phyloP scores from a whole-genome alignment of 805 yeast species.

The Clavispora fructus region DNA sequence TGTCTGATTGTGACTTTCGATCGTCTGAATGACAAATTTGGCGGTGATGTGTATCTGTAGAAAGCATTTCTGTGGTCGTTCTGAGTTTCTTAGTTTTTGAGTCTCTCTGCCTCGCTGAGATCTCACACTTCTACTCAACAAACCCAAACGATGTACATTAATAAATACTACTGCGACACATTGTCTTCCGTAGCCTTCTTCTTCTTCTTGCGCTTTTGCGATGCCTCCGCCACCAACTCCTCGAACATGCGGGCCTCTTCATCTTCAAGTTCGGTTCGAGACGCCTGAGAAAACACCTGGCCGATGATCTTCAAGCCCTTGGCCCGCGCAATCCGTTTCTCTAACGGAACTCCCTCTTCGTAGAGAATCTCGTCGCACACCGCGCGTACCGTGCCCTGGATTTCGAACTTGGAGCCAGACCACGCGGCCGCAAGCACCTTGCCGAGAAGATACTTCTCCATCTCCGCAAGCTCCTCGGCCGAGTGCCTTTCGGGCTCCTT shows the following conservation, averaged over 20 bases:
- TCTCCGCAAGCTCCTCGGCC: slow-evolving; percentile 59
- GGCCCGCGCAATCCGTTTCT: slow-evolving; percentile 54
- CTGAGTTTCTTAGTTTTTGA: too few relatives aligned
- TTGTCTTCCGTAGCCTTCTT: not conserved
- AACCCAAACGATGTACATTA: not conserved
- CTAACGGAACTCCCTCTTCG: slow-evolving; percentile 47
- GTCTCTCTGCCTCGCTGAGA: too few relatives aligned
- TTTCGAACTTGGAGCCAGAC: slow-evolving; percentile 77
- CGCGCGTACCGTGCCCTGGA: slow-evolving; percentile 62
- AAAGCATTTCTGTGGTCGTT: too few relatives aligned
- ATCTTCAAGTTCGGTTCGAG: slow-evolving; percentile 63
- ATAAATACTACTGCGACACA: not conserved
- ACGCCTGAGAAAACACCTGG: slow-evolving; percentile 51
- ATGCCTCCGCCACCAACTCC: slow-evolving; percentile 52
- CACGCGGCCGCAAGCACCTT: slow-evolving; percentile 81
- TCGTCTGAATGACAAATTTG: too few relatives aligned
- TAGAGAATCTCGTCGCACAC: slow-evolving; percentile 65
- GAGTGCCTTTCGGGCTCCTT: slow-evolving; percentile 38
- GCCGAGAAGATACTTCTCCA: slow-evolving; percentile 71
- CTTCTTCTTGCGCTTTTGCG: slow-evolving; percentile 34
- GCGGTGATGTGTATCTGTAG: too few relatives aligned
- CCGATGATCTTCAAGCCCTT: slow-evolving; percentile 59
- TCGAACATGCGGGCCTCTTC: slow-evolving; percentile 77
- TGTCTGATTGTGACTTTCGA: too few relatives aligned
- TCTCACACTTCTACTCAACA: too few relatives aligned